Evolutionary conservation across 83 land plant species (phyloP), one percentile per base, ranked within the genome.

Genomic region (Picea engelmannii): DNA sequence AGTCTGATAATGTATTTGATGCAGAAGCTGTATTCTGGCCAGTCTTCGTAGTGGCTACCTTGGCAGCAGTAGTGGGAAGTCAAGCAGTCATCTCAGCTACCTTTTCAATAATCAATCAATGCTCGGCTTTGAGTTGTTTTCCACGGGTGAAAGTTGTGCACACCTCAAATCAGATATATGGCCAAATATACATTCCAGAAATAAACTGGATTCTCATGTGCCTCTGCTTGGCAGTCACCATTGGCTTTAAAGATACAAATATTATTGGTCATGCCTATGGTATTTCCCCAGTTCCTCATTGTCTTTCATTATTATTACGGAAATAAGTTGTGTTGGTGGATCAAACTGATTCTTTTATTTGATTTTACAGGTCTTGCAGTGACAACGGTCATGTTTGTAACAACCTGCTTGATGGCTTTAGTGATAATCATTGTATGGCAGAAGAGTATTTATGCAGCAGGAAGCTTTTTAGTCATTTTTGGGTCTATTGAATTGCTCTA

Each of bases 151-250:
- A 87, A 79, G 85, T 94, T 64, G 82, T 94, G 31, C 97, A 94
- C 78, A 94, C 96, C 35, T 94, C 97, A 21, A 80, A 88, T 21
- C 78, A 87, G 47, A 85, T 92, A 47, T 85, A 82, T 67, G 97
- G 97, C 10, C 97, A 94, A 79, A 89, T 94, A 18, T 92, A 94
- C 86, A 93, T 94, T 31, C 97, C 97, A 16, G 97, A 94, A 80
- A 79, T 94, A 81, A 94, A 94, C 73, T 94, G 93, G 90, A 84
- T 91, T 24, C 89, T 94, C 20, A 84, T 94, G 88, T 78, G 84
- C 70, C 83, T 92, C 63, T 94, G 94, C 82, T 87, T 94, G 62
- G 80, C 90, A 4, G 83, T 94, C 79, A 90, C 91, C 9, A 18
- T 88, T 80, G 93, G 88, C 25, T 92, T 94, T 73, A 85, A 80